phyloP scores from a whole-genome alignment of 2,329 filamentous ascomycete species.

The Talaromyces sp. region DNA sequence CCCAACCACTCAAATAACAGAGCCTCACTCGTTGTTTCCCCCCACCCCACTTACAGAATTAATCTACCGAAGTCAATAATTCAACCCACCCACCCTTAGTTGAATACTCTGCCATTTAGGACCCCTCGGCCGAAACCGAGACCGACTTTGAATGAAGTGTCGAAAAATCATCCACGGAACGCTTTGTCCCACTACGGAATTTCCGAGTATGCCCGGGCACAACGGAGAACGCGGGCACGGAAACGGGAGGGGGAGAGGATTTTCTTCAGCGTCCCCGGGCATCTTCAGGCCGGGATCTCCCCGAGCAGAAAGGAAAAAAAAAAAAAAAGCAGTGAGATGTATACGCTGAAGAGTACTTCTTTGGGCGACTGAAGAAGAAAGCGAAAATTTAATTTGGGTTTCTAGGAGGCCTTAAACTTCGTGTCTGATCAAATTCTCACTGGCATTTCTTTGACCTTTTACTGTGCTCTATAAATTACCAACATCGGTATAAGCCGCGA shows the following conservation, averaged over 20 bases:
- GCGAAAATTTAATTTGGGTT: too few species aligned
- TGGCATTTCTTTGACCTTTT: too few species aligned
- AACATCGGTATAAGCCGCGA: too few species aligned
- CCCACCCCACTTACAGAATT: not conserved
- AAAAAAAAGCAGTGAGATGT: not conserved
- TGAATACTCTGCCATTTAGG: not conserved
- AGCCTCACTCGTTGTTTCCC: not conserved
- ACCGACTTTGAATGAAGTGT: not conserved
- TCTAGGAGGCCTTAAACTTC: too few species aligned
- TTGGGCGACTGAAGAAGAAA: not conserved
- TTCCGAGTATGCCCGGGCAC: not conserved
- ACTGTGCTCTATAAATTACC: too few species aligned
- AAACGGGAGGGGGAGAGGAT: not conserved
- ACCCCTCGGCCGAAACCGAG: not conserved
- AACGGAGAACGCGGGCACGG: constrained; percentile 10
- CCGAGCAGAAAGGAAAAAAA: not conserved
- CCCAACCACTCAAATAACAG: not conserved
- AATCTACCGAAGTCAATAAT: not conserved
- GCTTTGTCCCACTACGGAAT: not conserved
- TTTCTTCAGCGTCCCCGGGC: constrained; percentile 7
- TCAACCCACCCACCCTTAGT: not conserved
- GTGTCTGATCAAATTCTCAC: too few species aligned
- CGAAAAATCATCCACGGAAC: not conserved
- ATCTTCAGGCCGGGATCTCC: not conserved
- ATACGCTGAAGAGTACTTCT: not conserved